phyloP scores from a whole-genome alignment of 208 protist genomes.

The Wallacemonas rigidus region DNA sequence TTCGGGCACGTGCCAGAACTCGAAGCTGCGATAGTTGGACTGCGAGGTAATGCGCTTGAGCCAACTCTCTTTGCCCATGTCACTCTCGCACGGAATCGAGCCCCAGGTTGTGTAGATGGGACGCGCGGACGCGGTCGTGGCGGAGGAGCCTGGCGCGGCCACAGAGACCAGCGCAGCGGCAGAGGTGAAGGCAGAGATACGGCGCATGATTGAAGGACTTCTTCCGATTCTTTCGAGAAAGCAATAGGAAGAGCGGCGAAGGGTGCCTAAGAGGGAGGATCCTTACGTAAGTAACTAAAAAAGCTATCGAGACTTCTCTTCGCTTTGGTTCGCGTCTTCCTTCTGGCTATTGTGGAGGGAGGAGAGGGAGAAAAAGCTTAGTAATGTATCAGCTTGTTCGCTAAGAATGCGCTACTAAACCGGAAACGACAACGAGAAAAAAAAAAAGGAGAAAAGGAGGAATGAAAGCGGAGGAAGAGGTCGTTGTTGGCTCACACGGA shows the following conservation, averaged over 20 bases:
- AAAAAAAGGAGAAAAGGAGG: not conserved
- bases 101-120: constrained; percentile 86
- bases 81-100: constrained; percentile 60
- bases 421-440: not conserved
- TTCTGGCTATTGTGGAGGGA: not conserved
- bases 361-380: not conserved
- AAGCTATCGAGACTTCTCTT: too few relatives aligned
- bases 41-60: constrained; percentile 76
- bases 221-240: not conserved
- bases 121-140: constrained; percentile 28
- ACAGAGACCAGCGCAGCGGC: constrained; percentile 16
- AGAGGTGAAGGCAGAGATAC: constrained; percentile 21
- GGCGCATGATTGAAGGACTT: constrained; percentile 31
- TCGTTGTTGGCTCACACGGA: too few relatives aligned
- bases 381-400: not conserved
- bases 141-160: constrained; percentile 15
- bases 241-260: too few relatives aligned
- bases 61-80: constrained; percentile 68
- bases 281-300: too few relatives aligned
- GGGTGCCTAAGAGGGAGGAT: not conserved
- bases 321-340: too few relatives aligned
- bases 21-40: constrained; percentile 82
- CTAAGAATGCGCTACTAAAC: not conserved
- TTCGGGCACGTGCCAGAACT: constrained; percentile 86
- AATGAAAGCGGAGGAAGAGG: not conserved